Conservation (phyloP, 257 asterid genomes). For the Marsdenia floribunda region DNA sequence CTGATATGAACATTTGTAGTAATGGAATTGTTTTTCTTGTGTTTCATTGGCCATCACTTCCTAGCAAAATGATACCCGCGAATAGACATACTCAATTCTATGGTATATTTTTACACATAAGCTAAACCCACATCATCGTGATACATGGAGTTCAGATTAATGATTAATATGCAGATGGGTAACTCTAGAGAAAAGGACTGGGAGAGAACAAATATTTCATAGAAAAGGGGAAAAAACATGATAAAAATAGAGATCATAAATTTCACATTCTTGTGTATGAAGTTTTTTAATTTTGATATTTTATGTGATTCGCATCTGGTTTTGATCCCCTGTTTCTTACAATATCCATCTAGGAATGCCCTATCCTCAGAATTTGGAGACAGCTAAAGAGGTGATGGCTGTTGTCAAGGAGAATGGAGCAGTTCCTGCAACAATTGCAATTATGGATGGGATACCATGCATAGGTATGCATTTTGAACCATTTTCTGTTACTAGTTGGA, state of each 20-base stretch:
- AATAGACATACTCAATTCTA: not conserved
- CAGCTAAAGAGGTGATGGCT: constrained; percentile 80
- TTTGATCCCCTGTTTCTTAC: not conserved
- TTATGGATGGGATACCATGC: constrained; percentile 78
- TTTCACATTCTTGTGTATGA: not conserved
- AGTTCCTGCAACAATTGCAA: constrained; percentile 86
- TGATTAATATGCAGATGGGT: constrained; percentile 1
- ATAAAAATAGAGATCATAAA: not conserved
- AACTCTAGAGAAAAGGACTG: not conserved
- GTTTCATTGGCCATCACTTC: not conserved
- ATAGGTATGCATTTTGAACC: constrained; percentile 37
- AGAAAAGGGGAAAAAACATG: not conserved
- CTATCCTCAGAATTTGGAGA: constrained; percentile 82
- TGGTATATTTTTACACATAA: not conserved
- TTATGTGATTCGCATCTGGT: constrained; percentile 26
- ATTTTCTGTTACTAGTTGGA: not conserved
- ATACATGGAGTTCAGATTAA: not conserved
- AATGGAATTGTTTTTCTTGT: not conserved
- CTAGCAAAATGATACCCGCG: not conserved
- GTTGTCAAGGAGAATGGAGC: constrained; percentile 77
- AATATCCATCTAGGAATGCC: constrained; percentile 68
- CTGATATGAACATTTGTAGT: not conserved
- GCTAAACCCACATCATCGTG: not conserved
- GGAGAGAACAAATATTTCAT: not conserved
- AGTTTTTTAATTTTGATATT: constrained; percentile 53